Conservation (phyloP, 1,139 yeast species). For the Yamadazyma trypodendri region DNA sequence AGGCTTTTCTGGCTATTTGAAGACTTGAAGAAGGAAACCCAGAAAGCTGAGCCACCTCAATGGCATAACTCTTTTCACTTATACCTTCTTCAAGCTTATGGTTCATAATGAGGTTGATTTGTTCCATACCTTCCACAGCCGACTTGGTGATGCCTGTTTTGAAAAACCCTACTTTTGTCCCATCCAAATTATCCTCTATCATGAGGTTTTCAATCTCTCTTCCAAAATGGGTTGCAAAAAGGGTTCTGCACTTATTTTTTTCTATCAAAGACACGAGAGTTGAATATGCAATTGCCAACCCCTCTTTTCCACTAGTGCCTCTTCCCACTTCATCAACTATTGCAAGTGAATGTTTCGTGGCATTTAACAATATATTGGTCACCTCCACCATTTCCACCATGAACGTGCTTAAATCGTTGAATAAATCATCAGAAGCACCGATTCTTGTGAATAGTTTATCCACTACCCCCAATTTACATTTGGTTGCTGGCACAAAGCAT, state of each 20-base stretch:
- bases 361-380: constrained; percentile 70
- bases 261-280: constrained; percentile 58
- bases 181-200: constrained; percentile 24
- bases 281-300: constrained; percentile 87
- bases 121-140: constrained; percentile 17
- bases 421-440: constrained; percentile 90
- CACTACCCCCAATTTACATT: constrained; percentile 73
- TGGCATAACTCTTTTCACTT: constrained; percentile 74
- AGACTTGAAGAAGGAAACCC: constrained; percentile 75
- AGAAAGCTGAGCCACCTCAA: constrained; percentile 80
- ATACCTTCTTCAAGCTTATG: constrained; percentile 72
- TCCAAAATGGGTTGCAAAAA: constrained; percentile 95
- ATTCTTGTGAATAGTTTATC: constrained; percentile 86
- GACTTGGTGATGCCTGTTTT: constrained; percentile 46
- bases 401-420: constrained; percentile 84
- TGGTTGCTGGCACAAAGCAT: constrained; percentile 76
- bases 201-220: constrained; percentile 49
- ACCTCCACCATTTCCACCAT: constrained; percentile 99
- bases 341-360: constrained; percentile 76
- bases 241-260: constrained; percentile 64
- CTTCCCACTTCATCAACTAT: constrained; percentile 95
- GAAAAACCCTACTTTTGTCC: constrained; percentile 41
- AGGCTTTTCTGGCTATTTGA: constrained; percentile 44
- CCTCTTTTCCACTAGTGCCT: constrained; percentile 90
- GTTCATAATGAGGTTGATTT: constrained; percentile 44